A percentile compares a stretch with the other conserved stretches of the same genome.
These are phyloP conservation scores for Tolypocladium tropicale DNA, from an alignment of 2,329 filamentous ascomycete genomes.

Conservation along the genomic window DNA sequence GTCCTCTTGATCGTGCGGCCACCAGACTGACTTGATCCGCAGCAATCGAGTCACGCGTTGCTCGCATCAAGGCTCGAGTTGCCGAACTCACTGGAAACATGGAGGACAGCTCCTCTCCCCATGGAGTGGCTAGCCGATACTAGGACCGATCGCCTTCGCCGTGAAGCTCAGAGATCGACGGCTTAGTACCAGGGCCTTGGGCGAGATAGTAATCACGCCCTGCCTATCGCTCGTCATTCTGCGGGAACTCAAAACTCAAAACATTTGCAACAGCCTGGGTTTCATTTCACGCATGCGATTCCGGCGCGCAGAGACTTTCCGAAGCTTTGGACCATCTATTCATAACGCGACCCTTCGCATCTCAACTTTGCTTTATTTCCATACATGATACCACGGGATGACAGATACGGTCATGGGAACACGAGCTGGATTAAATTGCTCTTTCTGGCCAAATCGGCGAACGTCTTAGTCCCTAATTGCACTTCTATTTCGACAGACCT, in stretches of 20 bases:
- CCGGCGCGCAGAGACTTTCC: not conserved
- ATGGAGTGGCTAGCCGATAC: constrained; percentile 12
- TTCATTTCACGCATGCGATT: not conserved
- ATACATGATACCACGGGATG: constrained; percentile 17
- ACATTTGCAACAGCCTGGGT: not conserved
- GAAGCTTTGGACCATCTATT: constrained; percentile 1
- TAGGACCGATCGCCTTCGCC: constrained; percentile 7
- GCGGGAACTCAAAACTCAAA: not conserved
- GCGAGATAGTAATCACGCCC: not conserved
- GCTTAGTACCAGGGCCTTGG: not conserved
- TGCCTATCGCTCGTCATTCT: not conserved
- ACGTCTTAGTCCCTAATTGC: constrained; percentile 9
- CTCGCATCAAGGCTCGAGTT: constrained; percentile 93
- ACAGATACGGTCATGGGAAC: constrained; percentile 5
- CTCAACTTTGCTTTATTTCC: constrained; percentile 6
- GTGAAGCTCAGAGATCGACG: not conserved
- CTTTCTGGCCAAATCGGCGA: not conserved
- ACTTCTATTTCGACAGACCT: constrained; percentile 8
- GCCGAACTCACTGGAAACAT: constrained; percentile 85
- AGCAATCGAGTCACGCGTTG: constrained; percentile 95
- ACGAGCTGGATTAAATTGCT: constrained; percentile 2
- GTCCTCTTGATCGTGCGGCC: not conserved
- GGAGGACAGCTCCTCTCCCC: constrained; percentile 41
- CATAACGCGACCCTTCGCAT: constrained; percentile 2
- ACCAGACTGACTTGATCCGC: constrained; percentile 12